These are phyloP conservation scores for Termitomyces sp. DNA, from an alignment of 768 basidiomycete genomes.

Conservation along the genomic window DNA sequence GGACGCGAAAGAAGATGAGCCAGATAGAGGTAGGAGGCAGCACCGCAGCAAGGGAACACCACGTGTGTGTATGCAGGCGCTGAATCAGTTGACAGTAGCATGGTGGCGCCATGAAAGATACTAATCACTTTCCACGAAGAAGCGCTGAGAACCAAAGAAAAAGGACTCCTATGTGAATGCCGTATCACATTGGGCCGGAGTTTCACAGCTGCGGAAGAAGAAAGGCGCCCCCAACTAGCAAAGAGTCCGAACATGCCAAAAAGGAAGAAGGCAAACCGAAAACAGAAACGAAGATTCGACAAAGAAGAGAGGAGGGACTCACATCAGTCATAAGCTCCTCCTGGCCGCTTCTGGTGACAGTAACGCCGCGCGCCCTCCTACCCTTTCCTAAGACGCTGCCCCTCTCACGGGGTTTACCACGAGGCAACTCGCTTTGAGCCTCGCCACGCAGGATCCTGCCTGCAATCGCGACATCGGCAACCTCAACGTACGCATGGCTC, in stretches of 20 bases:
- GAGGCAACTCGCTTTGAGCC: constrained; percentile 32
- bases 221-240: neutral
- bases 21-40: neutral
- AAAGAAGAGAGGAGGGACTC: constrained; percentile 17
- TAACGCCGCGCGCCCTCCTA: constrained; percentile 75
- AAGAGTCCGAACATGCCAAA: neutral
- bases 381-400: constrained; percentile 71
- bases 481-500: constrained; percentile 81
- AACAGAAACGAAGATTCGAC: neutral
- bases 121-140: neutral
- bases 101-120: neutral
- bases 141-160: neutral
- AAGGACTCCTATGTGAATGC: neutral
- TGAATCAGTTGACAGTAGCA: neutral
- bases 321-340: constrained; percentile 81
- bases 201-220: too few relatives aligned
- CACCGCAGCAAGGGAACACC: neutral
- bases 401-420: constrained; percentile 28
- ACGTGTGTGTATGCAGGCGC: neutral
- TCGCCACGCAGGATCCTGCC: constrained; percentile 62
- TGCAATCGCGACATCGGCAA: constrained; percentile 53
- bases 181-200: neutral
- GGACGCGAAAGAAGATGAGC: neutral
- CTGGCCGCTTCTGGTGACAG: constrained; percentile 74
- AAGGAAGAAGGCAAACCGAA: neutral